Base-by-base conservation (phyloP, 2,329 filamentous ascomycete genomes). In the Chrysosporium queenslandicum region DNA sequence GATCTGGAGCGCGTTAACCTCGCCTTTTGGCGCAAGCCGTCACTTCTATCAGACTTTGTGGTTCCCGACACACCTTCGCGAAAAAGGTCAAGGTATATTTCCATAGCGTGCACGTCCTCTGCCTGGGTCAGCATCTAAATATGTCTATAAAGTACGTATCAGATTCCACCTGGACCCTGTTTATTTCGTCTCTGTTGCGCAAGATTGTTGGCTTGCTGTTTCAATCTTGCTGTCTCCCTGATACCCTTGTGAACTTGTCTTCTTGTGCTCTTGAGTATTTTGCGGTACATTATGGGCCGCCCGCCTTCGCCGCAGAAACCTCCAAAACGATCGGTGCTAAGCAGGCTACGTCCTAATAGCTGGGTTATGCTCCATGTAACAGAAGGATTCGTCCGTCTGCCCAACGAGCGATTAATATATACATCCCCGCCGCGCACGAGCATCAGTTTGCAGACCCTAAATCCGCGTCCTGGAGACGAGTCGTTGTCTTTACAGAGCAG, bases 291-390 rank as follows among this genome's bases (percentile, higher is more conserved):
- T 8, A 47, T 43, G 46, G 47, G 18, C 47, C 46, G 42, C 46
- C 16, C 46, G 27, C 30, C 37, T 18, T 50, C 46, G 32, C 52
- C 18, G 12, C 40, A 21, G 39, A 42, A 54, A 52, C 40, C n/a
- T 36, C 20, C 47, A 21, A 57, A 55, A 40, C 56, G 55, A 18
- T 52, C 41, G 11, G 49, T 57, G 40, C 58, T 60, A 56, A 58
- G 49, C 25, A 58, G 52, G 46, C 36, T 56, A 21, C 56, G 52
- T 37, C 36, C 53, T 54, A 52, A 56, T 66, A 87, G 83, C 68
- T 96, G 91, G 91, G 91, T 96, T 42, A 96, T 96, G 90, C 81
- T 94, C 64, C 82, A 85, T 64, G 79, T 85, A 64, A 66, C 68
- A 46, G 72, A 77, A 55, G 81, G 84, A 54, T 92, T 95, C 70